Evolutionary conservation across 192 early-diverging fungal genomes (phyloP).

Genomic region (Backusella australiensis): DNA sequence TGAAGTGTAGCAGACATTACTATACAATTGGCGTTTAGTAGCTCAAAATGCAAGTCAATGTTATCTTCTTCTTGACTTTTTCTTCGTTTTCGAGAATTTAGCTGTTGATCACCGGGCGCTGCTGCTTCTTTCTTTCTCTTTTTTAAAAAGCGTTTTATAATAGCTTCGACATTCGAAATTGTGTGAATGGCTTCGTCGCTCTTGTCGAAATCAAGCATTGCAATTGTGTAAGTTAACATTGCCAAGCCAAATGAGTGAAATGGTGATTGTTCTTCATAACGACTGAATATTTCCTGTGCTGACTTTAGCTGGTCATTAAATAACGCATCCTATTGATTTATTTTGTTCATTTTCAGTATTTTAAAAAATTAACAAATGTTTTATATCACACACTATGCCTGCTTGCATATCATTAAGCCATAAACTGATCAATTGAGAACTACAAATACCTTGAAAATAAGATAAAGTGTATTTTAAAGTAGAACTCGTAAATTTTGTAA

Average conservation of each 20-base stretch:
- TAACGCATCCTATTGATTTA: slow-evolving; percentile 26
- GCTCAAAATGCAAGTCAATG: slow-evolving; percentile 20
- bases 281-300: slow-evolving; percentile 26
- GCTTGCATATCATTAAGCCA: slow-evolving; percentile 12
- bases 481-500: slow-evolving; percentile 1
- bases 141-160: slow-evolving; percentile 8
- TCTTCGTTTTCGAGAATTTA: background rate
- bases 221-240: slow-evolving; percentile 32
- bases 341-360: background rate
- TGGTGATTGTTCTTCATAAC: slow-evolving; percentile 19
- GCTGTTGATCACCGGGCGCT: background rate
- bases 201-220: slow-evolving; percentile 28
- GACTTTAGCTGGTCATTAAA: slow-evolving; percentile 33
- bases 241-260: slow-evolving; percentile 38
- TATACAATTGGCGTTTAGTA: slow-evolving; percentile 34
- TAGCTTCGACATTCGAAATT: slow-evolving; percentile 16
- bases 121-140: background rate
- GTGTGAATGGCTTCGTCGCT: slow-evolving; percentile 18
- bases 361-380: background rate
- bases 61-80: background rate
- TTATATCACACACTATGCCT: background rate
- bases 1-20: slow-evolving; percentile 39
- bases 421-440: background rate
- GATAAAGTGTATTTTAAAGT: slow-evolving; percentile 6
- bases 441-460: background rate